These are phyloP conservation scores for Rhododendron vialii DNA, from an alignment of 148 eudicot species.

Conservation along the genomic window DNA sequence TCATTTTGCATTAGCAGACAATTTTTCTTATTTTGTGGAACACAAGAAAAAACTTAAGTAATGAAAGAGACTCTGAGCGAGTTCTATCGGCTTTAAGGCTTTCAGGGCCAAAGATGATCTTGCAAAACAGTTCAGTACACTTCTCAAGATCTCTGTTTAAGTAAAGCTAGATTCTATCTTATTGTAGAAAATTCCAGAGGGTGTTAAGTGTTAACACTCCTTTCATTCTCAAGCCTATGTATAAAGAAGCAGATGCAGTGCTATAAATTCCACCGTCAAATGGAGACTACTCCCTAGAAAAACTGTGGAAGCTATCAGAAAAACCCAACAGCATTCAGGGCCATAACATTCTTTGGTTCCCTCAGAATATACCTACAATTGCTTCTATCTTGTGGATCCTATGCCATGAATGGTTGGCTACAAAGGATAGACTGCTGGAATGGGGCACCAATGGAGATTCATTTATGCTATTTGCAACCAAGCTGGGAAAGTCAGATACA, in stretches of 20 bases:
- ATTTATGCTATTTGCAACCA: neutral
- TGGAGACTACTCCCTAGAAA: neutral
- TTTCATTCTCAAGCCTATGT: neutral
- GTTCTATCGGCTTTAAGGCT: neutral
- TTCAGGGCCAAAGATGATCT: neutral
- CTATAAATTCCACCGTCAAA: neutral
- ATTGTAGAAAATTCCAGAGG: neutral
- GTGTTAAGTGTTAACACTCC: neutral
- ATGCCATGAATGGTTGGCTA: neutral
- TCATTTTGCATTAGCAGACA: neutral
- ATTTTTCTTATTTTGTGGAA: neutral
- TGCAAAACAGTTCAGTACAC: neutral
- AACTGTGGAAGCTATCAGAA: neutral
- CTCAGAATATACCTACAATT: neutral
- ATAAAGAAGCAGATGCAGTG: neutral
- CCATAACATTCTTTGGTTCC: neutral
- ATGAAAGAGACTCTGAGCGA: neutral
- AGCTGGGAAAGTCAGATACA: neutral
- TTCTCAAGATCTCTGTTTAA: neutral
- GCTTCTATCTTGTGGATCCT: neutral
- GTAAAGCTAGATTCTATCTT: neutral
- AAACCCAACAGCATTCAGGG: neutral
- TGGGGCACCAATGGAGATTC: neutral
- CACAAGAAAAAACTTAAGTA: neutral
- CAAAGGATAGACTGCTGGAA: neutral